phyloP scores from a whole-genome alignment of 164 flowering plant species.

The Taxillus chinensis region DNA sequence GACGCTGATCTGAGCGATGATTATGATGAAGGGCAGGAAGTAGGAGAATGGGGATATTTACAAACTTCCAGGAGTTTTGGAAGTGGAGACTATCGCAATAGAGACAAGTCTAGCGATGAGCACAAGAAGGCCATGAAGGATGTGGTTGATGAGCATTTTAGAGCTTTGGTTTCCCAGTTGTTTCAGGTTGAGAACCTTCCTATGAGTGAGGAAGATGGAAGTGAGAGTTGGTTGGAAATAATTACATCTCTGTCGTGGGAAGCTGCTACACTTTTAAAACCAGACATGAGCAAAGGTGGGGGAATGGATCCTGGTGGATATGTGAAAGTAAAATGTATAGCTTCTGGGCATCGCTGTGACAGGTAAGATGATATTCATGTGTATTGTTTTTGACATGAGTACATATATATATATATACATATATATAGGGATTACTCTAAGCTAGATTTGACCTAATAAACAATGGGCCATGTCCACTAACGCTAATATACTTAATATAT shows the following conservation, averaged over 20 bases:
- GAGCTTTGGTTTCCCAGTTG: conserved; percentile 88
- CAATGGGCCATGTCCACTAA: too few relatives aligned
- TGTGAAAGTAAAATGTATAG: conserved; percentile 92
- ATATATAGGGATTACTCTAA: too few relatives aligned
- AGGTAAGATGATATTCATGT: conserved; percentile 34
- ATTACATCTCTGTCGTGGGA: conserved; percentile 92
- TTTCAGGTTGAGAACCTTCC: conserved; percentile 85
- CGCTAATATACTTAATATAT: too few relatives aligned
- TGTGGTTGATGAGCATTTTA: conserved; percentile 93
- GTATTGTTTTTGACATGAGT: too few relatives aligned
- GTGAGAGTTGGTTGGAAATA: conserved; percentile 85
- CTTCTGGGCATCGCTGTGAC: conserved; percentile 70
- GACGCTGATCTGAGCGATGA: conserved; percentile 62
- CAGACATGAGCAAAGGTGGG: conserved; percentile 87
- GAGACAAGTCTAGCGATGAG: conserved; percentile 74
- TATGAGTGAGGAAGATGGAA: conserved; percentile 44
- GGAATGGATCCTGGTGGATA: conserved; percentile 99
- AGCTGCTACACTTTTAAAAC: conserved; percentile 88
- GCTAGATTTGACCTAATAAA: too few relatives aligned
- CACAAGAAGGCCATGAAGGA: conserved; percentile 76
- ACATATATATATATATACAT: too few relatives aligned
- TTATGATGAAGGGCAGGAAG: conserved; percentile 59
- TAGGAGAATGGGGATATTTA: conserved; percentile 78
- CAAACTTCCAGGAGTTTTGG: conserved; percentile 71
- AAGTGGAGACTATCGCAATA: conserved; percentile 61